Base-by-base conservation (phyloP, 164 flowering plant genomes). In the Sedum album region DNA sequence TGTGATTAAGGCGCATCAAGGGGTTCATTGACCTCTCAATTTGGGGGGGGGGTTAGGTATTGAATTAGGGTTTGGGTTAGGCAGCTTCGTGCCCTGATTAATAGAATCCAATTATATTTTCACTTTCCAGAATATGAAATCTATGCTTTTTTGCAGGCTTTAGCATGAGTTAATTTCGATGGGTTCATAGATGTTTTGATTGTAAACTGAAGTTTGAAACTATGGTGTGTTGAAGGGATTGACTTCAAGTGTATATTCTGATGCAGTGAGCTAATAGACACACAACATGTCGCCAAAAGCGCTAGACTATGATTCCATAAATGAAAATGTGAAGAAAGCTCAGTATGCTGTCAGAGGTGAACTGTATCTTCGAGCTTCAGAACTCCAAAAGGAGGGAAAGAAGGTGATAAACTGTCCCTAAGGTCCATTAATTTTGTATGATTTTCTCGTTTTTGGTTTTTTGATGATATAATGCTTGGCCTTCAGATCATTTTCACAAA, bases 331-430 rank as follows among this genome's bases (percentile, higher is more conserved):
- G 77, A 93, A 93, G 83, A 89, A 85, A 81, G 86, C 78, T 72
- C 90, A 85, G 67, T 93, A 93, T 86, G 98, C 98, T 60, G 98
- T 93, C 4, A 83, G 98, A 80, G 98, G 96, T 7, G 98, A 93
- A 83, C 74, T 93, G 62, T 93, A 93, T 77, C 97, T 93, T 68
- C 88, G 97, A 60, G 98, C 97, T 78, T 89, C 97, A 51, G 98
- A 93, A 80, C 98, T 93, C 76, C 98, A 93, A 76, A 91, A 91
- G 78, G 98, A 93, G 78, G 98, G 97, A 69, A 93, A 91, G 75
- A 93, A 89, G 98, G 98, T 90, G 71, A 2, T 39, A 25, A 55
- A 25, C 17, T 4, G 10, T 25, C 18, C 61, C 14, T 1, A 1
- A 25, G 18, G 61, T 55, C 6, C 15, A 23, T 51, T 1, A 21